Conservation (phyloP, 306 rosid genomes). For the Parietaria judaica region DNA sequence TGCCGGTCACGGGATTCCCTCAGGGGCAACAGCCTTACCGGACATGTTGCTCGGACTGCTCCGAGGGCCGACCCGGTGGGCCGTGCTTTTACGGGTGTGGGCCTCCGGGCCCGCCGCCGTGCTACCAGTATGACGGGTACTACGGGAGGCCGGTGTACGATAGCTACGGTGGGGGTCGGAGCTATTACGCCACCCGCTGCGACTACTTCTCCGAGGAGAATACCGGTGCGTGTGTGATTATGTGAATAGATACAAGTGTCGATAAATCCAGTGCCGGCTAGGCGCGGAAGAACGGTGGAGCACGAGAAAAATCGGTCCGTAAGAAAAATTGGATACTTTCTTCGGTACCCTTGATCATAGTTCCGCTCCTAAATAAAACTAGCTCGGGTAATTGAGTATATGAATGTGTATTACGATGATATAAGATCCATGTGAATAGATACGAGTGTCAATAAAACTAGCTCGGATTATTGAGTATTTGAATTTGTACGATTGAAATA, state of each 20-base stretch:
- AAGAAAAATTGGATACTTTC: no score
- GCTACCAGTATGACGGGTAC: constrained; percentile 21
- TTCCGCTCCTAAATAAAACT: no score
- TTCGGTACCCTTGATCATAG: no score
- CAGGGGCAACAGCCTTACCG: neutral
- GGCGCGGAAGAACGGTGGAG: no score
- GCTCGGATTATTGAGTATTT: no score
- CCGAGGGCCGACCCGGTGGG: constrained; percentile 16
- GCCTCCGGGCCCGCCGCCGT: constrained; percentile 13
- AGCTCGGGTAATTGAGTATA: no score
- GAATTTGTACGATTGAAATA: no score
- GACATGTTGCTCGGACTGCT: constrained; percentile 3
- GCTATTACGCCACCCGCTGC: neutral
- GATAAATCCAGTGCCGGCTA: neutral
- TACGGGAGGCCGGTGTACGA: constrained; percentile 31
- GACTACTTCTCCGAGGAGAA: constrained; percentile 11
- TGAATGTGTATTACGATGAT: no score
- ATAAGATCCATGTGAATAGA: no score
- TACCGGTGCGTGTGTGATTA: neutral
- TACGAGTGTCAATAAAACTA: no score
- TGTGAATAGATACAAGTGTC: constrained; percentile 4
- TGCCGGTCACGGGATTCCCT: constrained; percentile 9
- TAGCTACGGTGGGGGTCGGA: constrained; percentile 29
- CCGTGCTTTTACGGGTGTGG: constrained; percentile 18
- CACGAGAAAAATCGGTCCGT: no score